Evolutionary conservation across 116 monocot species (phyloP).

Genomic region (Cymodocea nodosa): DNA sequence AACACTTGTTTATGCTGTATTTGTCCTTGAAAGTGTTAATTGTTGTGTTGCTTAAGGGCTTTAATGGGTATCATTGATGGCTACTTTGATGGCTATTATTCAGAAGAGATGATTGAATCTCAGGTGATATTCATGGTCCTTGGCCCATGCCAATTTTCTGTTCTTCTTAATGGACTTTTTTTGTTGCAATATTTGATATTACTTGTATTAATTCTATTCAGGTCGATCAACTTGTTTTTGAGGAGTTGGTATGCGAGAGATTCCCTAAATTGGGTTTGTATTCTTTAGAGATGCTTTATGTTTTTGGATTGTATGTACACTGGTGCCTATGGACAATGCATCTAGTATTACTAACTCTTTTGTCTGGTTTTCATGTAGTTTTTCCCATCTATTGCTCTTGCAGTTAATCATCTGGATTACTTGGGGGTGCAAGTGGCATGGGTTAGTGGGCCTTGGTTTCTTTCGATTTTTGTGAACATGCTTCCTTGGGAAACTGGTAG

Average conservation of each 20-base stretch:
- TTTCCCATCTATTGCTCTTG: conserved; percentile 10
- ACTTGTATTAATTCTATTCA: conserved; percentile 12
- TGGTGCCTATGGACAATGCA: background rate
- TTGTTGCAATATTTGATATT: background rate
- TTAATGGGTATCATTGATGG: conserved; percentile 83
- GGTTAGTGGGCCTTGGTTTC: conserved; percentile 99
- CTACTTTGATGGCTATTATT: conserved; percentile 98
- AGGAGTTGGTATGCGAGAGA: conserved; percentile 70
- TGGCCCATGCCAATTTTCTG: background rate
- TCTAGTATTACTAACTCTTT: background rate
- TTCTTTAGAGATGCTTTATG: background rate
- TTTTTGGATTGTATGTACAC: background rate
- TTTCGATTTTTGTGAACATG: conserved; percentile 94
- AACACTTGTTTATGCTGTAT: no score
- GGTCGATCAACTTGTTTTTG: conserved; percentile 96
- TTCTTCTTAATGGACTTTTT: background rate
- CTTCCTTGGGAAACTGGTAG: conserved; percentile 99
- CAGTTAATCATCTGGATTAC: conserved; percentile 94
- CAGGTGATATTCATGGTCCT: conserved; percentile 43
- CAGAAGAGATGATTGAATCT: conserved; percentile 99
- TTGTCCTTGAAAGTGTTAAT: background rate
- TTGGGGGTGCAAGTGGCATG: conserved; percentile 93
- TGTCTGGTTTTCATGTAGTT: background rate
- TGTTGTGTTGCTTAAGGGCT: conserved; percentile 34
- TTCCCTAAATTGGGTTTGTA: conserved; percentile 89